Percentiles rank a stretch among this genome's conserved stretches.
phyloP scores from a whole-genome alignment of 495 filamentous ascomycete species.

The Hypoxylon perforatum region DNA sequence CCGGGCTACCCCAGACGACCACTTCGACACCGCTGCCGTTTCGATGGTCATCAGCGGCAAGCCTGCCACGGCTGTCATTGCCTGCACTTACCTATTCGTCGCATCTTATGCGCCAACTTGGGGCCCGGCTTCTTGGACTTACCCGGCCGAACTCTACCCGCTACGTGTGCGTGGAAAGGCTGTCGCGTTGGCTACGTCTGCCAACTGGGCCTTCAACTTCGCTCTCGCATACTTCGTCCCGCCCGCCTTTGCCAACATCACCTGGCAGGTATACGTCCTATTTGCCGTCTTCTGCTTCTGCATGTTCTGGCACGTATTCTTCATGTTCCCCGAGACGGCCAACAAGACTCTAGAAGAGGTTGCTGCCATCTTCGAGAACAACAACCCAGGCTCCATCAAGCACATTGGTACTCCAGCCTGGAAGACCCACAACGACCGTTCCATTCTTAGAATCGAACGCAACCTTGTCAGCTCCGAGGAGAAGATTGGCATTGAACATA shows the following conservation, averaged over 20 bases:
- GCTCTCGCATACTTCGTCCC: constrained; percentile 83
- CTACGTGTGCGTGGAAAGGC: constrained; percentile 77
- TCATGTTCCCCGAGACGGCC: constrained; percentile 85
- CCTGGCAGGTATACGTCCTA: constrained; percentile 78
- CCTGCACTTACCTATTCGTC: constrained; percentile 81
- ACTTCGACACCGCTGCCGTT: constrained; percentile 54
- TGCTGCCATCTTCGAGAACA: constrained; percentile 73
- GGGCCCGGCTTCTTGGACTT: constrained; percentile 79
- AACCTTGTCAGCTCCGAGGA: constrained; percentile 48
- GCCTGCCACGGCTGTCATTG: constrained; percentile 77
- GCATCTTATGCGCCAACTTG: constrained; percentile 80
- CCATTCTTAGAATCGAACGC: constrained; percentile 46
- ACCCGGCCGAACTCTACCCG: constrained; percentile 80
- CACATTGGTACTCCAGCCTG: constrained; percentile 75
- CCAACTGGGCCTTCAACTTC: constrained; percentile 85
- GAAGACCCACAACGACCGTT: constrained; percentile 66
- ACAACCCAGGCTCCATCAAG: constrained; percentile 60
- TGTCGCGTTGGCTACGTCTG: constrained; percentile 76
- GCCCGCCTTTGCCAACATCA: constrained; percentile 76
- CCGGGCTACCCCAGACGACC: constrained; percentile 47
- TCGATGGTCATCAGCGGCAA: constrained; percentile 64
- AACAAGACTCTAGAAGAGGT: constrained; percentile 85
- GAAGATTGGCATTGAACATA: constrained; percentile 43
- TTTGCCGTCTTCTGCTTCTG: constrained; percentile 80
- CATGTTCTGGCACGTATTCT: constrained; percentile 81